Evolutionary conservation across 2,329 filamentous ascomycete species (phyloP).

Genomic region (Fusarium brachygibbosum): DNA sequence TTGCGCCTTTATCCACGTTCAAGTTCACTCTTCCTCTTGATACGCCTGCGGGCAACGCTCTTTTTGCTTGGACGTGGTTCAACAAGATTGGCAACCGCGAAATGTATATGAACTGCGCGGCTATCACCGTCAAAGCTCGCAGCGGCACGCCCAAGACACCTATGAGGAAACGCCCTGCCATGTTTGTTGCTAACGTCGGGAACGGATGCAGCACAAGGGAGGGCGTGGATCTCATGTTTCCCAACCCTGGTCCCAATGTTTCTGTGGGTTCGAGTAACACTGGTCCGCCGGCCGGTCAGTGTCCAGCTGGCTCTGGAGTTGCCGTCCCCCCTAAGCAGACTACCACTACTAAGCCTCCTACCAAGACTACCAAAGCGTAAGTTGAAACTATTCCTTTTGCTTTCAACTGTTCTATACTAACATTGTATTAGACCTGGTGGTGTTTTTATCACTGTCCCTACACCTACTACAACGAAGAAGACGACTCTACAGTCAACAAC

Average conservation of each 20-base stretch:
- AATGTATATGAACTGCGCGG: slow-evolving; percentile 88
- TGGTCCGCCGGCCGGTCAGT: slow-evolving; percentile 34
- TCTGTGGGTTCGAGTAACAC: slow-evolving; percentile 58
- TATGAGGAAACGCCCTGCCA: slow-evolving; percentile 70
- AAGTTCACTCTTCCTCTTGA: slow-evolving; percentile 73
- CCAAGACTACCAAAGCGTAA: slow-evolving; percentile 28
- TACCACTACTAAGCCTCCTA: slow-evolving; percentile 10
- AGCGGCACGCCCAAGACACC: slow-evolving; percentile 43
- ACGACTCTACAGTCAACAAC: slow-evolving; percentile 33
- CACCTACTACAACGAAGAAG: slow-evolving; percentile 15
- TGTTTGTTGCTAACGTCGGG: slow-evolving; percentile 78
- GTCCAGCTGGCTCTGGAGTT: slow-evolving; percentile 37
- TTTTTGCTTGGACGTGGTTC: slow-evolving; percentile 84
- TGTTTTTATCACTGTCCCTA: slow-evolving; percentile 25
- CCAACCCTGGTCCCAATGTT: slow-evolving; percentile 61
- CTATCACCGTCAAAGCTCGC: slow-evolving; percentile 69
- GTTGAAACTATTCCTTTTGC: background rate
- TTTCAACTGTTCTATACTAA: slow-evolving; percentile 4
- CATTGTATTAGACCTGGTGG: slow-evolving; percentile 11
- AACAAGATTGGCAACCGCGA: slow-evolving; percentile 82
- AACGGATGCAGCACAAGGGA: slow-evolving; percentile 58
- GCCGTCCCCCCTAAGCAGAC: slow-evolving; percentile 35
- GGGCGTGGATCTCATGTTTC: slow-evolving; percentile 71
- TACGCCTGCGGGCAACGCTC: slow-evolving; percentile 61
- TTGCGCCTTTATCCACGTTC: slow-evolving; percentile 62